phyloP scores from a whole-genome alignment of 2,329 filamentous ascomycete species.

The Elsinoe australis region DNA sequence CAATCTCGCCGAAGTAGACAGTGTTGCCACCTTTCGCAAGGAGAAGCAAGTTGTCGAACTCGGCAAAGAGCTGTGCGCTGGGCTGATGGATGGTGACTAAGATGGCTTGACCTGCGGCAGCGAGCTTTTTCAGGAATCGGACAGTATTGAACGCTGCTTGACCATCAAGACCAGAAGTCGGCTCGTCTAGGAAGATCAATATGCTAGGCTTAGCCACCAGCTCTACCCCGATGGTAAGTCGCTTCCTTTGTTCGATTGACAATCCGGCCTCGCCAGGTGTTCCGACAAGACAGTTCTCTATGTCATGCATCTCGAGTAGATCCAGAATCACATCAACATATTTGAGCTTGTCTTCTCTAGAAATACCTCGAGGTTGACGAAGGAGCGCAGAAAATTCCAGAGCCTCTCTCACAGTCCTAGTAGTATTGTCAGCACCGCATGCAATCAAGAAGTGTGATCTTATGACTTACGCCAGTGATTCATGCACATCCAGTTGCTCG shows the following conservation, averaged over 20 bases:
- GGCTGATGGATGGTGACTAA: background rate
- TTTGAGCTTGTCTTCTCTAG: background rate
- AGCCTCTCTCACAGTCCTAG: background rate
- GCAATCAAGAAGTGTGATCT: too few relatives aligned
- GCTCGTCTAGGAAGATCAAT: background rate
- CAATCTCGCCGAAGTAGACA: slow-evolving; percentile 6
- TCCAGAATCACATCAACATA: background rate
- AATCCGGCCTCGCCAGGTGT: background rate
- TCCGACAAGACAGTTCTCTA: background rate
- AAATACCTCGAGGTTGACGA: background rate
- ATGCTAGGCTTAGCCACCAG: slow-evolving; percentile 1
- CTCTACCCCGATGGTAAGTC: slow-evolving; percentile 1
- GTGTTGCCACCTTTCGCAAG: background rate
- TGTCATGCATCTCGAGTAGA: background rate
- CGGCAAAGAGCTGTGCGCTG: background rate
- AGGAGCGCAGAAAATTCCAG: background rate
- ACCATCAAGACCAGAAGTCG: background rate
- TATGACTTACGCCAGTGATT: too few relatives aligned
- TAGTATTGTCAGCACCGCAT: too few relatives aligned
- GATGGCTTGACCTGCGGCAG: background rate
- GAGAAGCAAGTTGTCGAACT: background rate
- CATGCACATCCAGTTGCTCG: background rate
- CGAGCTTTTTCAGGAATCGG: background rate
- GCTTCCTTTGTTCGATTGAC: background rate
- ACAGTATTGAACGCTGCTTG: background rate